Evolutionary conservation across 2,329 filamentous ascomycete genomes (phyloP), one percentile per base, ranked within the genome.

Genomic region (Epichloe baconii): DNA sequence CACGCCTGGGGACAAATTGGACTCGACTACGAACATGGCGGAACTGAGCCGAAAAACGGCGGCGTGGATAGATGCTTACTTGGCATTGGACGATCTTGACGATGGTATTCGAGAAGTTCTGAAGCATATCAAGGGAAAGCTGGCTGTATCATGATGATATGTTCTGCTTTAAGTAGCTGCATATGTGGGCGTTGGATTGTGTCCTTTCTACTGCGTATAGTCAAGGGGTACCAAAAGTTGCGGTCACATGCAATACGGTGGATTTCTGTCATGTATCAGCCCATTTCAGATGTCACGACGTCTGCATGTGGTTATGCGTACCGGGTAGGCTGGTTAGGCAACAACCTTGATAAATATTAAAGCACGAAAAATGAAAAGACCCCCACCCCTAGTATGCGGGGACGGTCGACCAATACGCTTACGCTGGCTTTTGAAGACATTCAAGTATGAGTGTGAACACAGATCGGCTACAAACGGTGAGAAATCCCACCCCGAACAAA

Each of bases 81-180:
- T 83, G 42, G 68, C 62, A 2, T 59, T 71, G 44, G 67, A 73
- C 35, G 70, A 69, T 15, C 64, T 84, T 44, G 81, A 84, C 59
- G 66, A 70, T n/a, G 74, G 70, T 38, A 74, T 84, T 55, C 68
- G 68, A 52, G 71, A 68, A 7, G 80, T 83, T 1, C 56, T 84
- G 56, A 71, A 77, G 58, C 71, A 78, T 57, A 78, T 73, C 0
- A 74, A 68, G 62, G 59, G 52, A 40, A 66, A 64, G 52, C 50
- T 64, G 55, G 48, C 51, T 49, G 31, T 47, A n/a, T 42, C 45
- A 35, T 59, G 45, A 52, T 11, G n/a, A 3, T 38, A 3, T 3
- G n/a, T 38, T 38, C 3, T 14, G 19, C 5, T 10, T 11, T 19
- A 21, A 34, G 8, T 19, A 36, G 36, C 37, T 19, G 31, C 14